Conservation (phyloP, 2,329 filamentous ascomycete species). For the Cytospora piceicola region DNA sequence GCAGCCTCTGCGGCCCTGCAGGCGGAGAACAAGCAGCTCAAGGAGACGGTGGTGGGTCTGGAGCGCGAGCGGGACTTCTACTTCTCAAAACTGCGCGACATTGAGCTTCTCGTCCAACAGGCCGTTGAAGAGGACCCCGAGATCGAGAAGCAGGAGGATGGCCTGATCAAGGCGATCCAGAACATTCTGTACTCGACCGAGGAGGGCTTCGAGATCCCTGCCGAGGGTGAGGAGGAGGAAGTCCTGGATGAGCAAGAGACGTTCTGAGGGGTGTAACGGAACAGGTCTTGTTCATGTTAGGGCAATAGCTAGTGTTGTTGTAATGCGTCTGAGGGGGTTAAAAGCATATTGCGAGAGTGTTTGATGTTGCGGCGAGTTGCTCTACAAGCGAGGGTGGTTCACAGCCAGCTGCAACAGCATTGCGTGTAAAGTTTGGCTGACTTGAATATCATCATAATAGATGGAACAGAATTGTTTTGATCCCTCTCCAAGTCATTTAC, state of each 20-base stretch:
- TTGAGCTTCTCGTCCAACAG: constrained; percentile 91
- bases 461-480: constrained; percentile 18
- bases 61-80: constrained; percentile 99
- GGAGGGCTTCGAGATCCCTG: constrained; percentile 87
- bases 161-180: constrained; percentile 94
- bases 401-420: neutral
- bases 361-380: constrained; percentile 7
- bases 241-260: constrained; percentile 76
- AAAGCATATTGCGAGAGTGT: constrained; percentile 8
- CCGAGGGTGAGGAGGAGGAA: constrained; percentile 74
- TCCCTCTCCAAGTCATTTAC: neutral
- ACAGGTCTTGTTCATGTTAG: neutral
- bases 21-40: constrained; percentile 84
- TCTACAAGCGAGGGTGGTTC: neutral
- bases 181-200: constrained; percentile 97
- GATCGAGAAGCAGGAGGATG: constrained; percentile 90
- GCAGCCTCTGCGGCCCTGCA: constrained; percentile 73
- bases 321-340: constrained; percentile 11
- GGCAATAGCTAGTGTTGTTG: neutral
- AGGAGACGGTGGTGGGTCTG: constrained; percentile 92
- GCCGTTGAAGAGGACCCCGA: constrained; percentile 91
- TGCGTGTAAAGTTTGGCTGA: constrained; percentile 1
- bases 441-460: constrained; percentile 17
- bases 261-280: constrained; percentile 53
- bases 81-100: constrained; percentile 97